Base-by-base conservation (phyloP, 768 basidiomycete genomes). In the Asterophora parasitica region DNA sequence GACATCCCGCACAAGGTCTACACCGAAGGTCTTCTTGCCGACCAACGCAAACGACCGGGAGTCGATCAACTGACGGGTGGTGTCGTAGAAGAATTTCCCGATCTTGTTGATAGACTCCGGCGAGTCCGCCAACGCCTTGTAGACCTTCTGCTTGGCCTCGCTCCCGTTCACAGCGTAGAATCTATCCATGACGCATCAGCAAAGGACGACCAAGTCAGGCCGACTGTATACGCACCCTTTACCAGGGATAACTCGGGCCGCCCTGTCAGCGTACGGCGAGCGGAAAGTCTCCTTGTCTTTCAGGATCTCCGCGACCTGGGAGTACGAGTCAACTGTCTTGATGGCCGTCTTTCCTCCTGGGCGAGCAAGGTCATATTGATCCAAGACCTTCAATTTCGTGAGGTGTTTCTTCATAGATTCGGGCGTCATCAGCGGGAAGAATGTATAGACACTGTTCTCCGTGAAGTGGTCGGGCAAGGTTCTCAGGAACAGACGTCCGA, bases 391-490 rank as follows among this genome's bases (percentile, higher is more conserved):
- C 30, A 90, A 58, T 27, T 86, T 77, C 43, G 61, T 71, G 46
- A 91, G 66, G 59, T 82, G 62, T 1, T 58, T 65, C 49, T 77
- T 67, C 88, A 91, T 90, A 2, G 80, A 62, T 0, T 73, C 69
- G 3, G 89, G 90, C 0, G 83, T 86, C 81, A 91, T 83, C 36
- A 92, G 72, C n/a, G 90, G 86, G 82, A 91, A 92, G 79, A 87
- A 90, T 3, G 90, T 81, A 60, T 88, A 92, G 39, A 79, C 68
- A 50, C 84, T 87, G 61, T 85, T 81, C 55, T 78, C 74, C 0
- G 76, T 73, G 65, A 75, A 92, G 59, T 88, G 68, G 41, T 80
- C 65, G 1, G 90, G 88, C 1, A 92, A 74, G 15, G 79, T 81
- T 38, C 90, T 85, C 41, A 89, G 68, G 64, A 92, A 67, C 27